Evolutionary conservation across 441 rosid genomes (phyloP).

Genomic region (Pelargonium citronellum): DNA sequence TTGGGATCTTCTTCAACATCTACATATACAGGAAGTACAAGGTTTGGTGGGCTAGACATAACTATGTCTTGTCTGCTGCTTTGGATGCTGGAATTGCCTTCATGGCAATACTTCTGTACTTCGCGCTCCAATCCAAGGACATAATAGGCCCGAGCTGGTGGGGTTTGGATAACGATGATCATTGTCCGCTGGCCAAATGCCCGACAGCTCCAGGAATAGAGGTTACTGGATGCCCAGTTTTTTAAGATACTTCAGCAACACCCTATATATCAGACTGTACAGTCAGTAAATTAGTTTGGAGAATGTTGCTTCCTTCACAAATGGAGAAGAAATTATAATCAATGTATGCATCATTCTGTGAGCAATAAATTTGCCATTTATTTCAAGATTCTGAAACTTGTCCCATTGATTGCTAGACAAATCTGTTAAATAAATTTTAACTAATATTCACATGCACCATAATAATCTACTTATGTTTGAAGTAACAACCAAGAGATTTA

Average conservation of each 20-base stretch:
- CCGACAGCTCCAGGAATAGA: neutral
- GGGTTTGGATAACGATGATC: neutral
- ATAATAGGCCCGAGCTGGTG: neutral
- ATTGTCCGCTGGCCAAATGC: neutral
- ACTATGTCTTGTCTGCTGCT: neutral
- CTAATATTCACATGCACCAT: too few species aligned
- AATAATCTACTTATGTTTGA: too few species aligned
- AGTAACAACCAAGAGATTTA: too few species aligned
- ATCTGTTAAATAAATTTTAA: too few species aligned
- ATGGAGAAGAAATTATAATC: too few species aligned
- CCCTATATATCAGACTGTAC: too few species aligned
- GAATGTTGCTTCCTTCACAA: too few species aligned
- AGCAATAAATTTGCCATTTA: too few species aligned
- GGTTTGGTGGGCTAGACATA: neutral
- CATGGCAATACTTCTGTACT: neutral
- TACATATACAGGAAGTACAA: conserved; percentile 2
- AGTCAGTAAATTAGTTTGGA: too few species aligned
- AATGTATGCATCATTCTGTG: too few species aligned
- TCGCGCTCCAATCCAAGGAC: neutral
- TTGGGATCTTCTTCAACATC: neutral
- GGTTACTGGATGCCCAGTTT: neutral
- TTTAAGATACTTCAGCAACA: neutral
- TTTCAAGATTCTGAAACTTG: too few species aligned
- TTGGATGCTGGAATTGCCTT: neutral
- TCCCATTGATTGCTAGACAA: too few species aligned